A percentile compares a stretch with the other conserved stretches of the same genome.
Evolutionary conservation across 805 yeast species (phyloP).

Genomic region (Sugiyamaella lignohabitans): DNA sequence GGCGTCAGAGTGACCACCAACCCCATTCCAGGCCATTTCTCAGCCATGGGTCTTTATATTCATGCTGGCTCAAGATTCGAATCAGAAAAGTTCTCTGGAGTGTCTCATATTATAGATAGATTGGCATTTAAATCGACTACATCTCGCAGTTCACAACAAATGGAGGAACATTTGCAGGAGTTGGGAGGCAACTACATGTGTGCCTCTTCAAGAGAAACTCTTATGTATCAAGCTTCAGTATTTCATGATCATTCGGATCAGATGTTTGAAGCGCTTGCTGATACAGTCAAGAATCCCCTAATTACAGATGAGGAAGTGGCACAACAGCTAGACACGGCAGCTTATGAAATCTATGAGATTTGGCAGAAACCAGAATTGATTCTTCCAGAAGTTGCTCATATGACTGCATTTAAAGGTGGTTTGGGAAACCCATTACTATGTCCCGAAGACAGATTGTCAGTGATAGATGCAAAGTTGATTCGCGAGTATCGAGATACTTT

Average conservation of each 20-base stretch:
- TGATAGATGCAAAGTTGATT: conserved; percentile 48
- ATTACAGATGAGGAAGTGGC: conserved; percentile 62
- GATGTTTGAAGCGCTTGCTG: conserved; percentile 70
- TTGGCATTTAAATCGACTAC: conserved; percentile 52
- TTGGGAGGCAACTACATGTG: conserved; percentile 94
- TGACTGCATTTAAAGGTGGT: conserved; percentile 71
- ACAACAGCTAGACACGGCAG: conserved; percentile 67
- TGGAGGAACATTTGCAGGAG: conserved; percentile 68
- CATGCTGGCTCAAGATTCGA: conserved; percentile 91
- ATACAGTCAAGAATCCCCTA: conserved; percentile 68
- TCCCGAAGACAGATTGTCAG: conserved; percentile 59
- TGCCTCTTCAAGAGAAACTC: conserved; percentile 83
- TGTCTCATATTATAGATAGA: conserved; percentile 78
- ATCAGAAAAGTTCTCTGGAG: conserved; percentile 52
- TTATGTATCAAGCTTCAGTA: conserved; percentile 91
- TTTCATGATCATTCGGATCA: conserved; percentile 76
- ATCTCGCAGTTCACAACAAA: conserved; percentile 46
- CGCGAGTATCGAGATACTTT: conserved; percentile 55
- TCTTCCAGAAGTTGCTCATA: conserved; percentile 85
- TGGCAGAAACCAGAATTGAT: conserved; percentile 76
- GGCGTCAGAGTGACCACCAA: conserved; percentile 82
- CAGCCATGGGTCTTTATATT: conserved; percentile 83
- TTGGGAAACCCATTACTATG: conserved; percentile 83
- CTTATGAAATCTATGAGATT: conserved; percentile 77
- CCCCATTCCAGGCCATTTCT: conserved; percentile 81